Conservation (phyloP, 2,329 filamentous ascomycete genomes). For the Nemania abortiva region DNA sequence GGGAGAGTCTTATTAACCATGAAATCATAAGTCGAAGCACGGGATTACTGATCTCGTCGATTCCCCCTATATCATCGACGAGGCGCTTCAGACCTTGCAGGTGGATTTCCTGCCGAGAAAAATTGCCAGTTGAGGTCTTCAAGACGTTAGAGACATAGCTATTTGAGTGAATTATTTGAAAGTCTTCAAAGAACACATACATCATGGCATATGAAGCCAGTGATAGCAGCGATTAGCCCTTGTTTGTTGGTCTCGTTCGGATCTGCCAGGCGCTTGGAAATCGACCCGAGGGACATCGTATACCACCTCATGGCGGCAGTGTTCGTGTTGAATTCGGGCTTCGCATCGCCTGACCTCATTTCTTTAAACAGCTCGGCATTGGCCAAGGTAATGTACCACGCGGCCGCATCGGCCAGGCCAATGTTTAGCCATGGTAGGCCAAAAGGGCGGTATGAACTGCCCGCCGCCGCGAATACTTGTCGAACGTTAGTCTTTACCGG, state of each 20-base stretch:
- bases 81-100: conserved; percentile 46
- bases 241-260: conserved; percentile 39
- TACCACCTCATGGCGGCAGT: conserved; percentile 48
- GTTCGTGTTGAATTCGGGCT: conserved; percentile 38
- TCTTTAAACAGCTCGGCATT: conserved; percentile 43
- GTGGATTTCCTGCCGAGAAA: conserved; percentile 44
- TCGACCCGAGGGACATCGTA: conserved; percentile 43
- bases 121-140: conserved; percentile 44
- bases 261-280: conserved; percentile 43
- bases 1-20: conserved; percentile 39
- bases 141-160: conserved; percentile 17
- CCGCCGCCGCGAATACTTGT: conserved; percentile 44
- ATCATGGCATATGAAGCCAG: conserved; percentile 48
- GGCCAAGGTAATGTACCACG: conserved; percentile 49
- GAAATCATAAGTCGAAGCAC: conserved; percentile 47
- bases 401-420: conserved; percentile 44
- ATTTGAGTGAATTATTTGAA: neutral
- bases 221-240: conserved; percentile 46
- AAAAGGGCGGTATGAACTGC: conserved; percentile 43
- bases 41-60: conserved; percentile 43
- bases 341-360: conserved; percentile 29
- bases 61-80: conserved; percentile 44
- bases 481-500: neutral
- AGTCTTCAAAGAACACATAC: conserved; percentile 16
- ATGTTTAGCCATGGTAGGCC: conserved; percentile 46